Evolutionary conservation across 2,329 filamentous ascomycete species (phyloP).

Genomic region (Sporothrix sp.): DNA sequence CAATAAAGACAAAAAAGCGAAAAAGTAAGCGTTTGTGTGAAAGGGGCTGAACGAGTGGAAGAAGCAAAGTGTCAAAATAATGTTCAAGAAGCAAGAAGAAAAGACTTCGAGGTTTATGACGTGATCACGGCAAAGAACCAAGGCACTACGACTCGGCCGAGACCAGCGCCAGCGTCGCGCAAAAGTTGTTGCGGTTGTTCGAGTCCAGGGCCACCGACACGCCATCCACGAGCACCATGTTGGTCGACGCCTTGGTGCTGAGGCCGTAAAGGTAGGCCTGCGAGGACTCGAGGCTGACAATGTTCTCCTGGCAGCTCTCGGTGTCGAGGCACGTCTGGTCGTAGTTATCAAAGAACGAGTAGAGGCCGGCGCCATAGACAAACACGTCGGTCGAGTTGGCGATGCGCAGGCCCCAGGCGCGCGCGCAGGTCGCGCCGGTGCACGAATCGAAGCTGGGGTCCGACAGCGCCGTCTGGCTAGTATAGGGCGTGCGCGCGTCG

Average conservation of each 20-base stretch:
- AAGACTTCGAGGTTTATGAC: background rate
- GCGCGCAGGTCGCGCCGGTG: conserved; percentile 45
- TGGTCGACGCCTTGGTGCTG: conserved; percentile 63
- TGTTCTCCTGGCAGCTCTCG: conserved; percentile 67
- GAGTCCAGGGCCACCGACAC: conserved; percentile 41
- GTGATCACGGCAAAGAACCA: background rate
- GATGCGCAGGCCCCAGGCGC: conserved; percentile 68
- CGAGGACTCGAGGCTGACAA: conserved; percentile 61
- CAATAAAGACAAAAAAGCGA: background rate
- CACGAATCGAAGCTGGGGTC: conserved; percentile 64
- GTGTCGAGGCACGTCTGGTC: conserved; percentile 55
- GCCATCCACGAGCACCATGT: conserved; percentile 61
- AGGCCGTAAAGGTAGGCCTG: conserved; percentile 51
- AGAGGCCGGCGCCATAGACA: conserved; percentile 65
- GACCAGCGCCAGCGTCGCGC: conserved; percentile 50
- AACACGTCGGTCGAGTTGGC: conserved; percentile 56
- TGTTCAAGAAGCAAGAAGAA: conserved; percentile 10
- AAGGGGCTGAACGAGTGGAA: background rate
- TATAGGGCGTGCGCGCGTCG: conserved; percentile 56
- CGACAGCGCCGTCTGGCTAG: conserved; percentile 42
- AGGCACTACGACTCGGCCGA: conserved; percentile 11
- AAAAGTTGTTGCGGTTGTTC: conserved; percentile 58
- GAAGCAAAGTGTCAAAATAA: background rate
- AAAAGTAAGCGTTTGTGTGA: background rate
- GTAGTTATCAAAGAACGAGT: conserved; percentile 81